These are phyloP conservation scores for Coemansia sp. DNA, from an alignment of 192 early-diverging fungal genomes.

Conservation along the genomic window DNA sequence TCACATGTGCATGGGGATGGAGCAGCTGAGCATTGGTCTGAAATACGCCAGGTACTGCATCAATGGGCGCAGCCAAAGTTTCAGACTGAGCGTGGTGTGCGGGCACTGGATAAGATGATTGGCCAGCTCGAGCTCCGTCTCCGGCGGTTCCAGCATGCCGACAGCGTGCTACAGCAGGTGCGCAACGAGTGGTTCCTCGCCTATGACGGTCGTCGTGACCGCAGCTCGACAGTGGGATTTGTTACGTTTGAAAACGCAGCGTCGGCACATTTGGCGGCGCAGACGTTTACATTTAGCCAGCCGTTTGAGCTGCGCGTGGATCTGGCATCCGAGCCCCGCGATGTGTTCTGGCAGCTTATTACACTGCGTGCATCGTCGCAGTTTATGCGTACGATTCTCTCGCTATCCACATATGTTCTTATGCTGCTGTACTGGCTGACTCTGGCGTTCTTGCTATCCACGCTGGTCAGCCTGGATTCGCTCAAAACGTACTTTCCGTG, in stretches of 20 bases:
- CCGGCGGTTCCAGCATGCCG: conserved; percentile 59
- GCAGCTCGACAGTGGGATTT: conserved; percentile 44
- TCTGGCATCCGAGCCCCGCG: conserved; percentile 49
- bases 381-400: conserved; percentile 16
- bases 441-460: conserved; percentile 65
- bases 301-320: conserved; percentile 48
- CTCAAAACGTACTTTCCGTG: conserved; percentile 58
- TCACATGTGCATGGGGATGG: conserved; percentile 7
- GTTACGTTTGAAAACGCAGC: conserved; percentile 43
- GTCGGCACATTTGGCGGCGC: conserved; percentile 46
- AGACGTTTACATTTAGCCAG: conserved; percentile 45
- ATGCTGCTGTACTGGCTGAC: conserved; percentile 73
- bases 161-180: conserved; percentile 55
- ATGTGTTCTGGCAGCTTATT: conserved; percentile 49
- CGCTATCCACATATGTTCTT: conserved; percentile 57
- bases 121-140: conserved; percentile 59
- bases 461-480: conserved; percentile 55
- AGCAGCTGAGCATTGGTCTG: not conserved
- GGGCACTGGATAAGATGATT: conserved; percentile 15
- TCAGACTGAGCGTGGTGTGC: conserved; percentile 8
- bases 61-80: conserved; percentile 34
- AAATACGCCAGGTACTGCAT: conserved; percentile 19
- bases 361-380: conserved; percentile 31
- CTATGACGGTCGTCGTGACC: conserved; percentile 34
- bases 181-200: conserved; percentile 43